phyloP scores from a whole-genome alignment of 2,329 filamentous ascomycete genomes.

The Dryadomyces quercus-mongolicae region DNA sequence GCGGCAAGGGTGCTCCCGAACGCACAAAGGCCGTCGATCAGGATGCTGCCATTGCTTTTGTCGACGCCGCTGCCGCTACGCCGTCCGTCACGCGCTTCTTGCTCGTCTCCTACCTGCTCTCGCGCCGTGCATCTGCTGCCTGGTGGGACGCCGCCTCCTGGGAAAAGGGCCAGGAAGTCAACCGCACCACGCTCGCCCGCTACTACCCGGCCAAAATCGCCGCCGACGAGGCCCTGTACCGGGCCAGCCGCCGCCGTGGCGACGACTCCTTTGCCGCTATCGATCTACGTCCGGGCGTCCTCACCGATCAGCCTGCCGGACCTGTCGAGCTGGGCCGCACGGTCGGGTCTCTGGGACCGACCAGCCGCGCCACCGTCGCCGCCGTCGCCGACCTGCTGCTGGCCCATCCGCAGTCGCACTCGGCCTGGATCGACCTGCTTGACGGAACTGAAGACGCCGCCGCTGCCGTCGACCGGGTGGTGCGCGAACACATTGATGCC shows the following conservation, averaged over 20 bases:
- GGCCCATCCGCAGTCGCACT: constrained; percentile 30
- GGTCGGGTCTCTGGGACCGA: constrained; percentile 22
- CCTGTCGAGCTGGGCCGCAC: constrained; percentile 35
- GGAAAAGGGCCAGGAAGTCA: constrained; percentile 26
- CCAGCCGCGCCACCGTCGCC: constrained; percentile 49
- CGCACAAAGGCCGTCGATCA: constrained; percentile 35
- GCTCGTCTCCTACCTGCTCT: constrained; percentile 48
- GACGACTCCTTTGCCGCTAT: constrained; percentile 32
- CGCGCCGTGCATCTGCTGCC: constrained; percentile 35
- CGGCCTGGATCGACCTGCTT: constrained; percentile 41
- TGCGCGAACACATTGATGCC: constrained; percentile 36
- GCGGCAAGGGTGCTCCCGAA: constrained; percentile 44
- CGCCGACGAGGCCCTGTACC: constrained; percentile 45
- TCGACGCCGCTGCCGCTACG: constrained; percentile 43
- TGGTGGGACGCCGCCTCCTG: constrained; percentile 45
- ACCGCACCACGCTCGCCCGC: constrained; percentile 29
- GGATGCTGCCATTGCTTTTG: constrained; percentile 51
- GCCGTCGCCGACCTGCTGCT: constrained; percentile 43
- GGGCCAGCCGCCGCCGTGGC: constrained; percentile 25
- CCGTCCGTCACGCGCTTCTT: constrained; percentile 49
- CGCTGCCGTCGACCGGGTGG: constrained; percentile 33
- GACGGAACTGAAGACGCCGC: constrained; percentile 38
- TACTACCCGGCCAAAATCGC: constrained; percentile 51
- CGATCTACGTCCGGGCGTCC: constrained; percentile 37
- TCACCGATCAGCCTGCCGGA: constrained; percentile 36